Conservation (phyloP, 1,284 basidiomycete species). For the Ustilago sp. region DNA sequence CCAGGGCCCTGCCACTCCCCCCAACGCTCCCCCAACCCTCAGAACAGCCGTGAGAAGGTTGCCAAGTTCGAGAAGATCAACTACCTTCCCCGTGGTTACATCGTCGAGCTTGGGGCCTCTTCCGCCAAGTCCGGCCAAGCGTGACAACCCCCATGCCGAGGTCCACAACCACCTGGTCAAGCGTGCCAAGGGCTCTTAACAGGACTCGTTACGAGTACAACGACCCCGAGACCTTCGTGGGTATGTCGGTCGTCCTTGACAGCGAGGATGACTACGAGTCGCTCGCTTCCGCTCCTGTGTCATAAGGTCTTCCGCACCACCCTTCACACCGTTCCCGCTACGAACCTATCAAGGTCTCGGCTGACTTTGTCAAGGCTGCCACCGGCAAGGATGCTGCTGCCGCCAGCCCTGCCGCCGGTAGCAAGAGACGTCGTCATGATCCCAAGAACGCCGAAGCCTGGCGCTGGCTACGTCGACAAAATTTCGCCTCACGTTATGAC, state of each 20-base stretch:
- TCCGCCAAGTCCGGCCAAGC: conserved; percentile 25
- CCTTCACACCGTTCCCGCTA: conserved; percentile 49
- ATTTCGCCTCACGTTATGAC: conserved; percentile 60
- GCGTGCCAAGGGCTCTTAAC: conserved; percentile 42
- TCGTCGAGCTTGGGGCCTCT: conserved; percentile 46
- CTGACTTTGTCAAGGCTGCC: conserved; percentile 47
- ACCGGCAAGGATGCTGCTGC: conserved; percentile 34
- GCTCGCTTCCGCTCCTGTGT: conserved; percentile 47
- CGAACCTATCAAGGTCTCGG: conserved; percentile 38
- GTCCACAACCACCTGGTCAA: conserved; percentile 48
- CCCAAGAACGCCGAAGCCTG: conserved; percentile 35
- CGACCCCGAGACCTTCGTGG: conserved; percentile 51
- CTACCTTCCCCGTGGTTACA: conserved; percentile 47
- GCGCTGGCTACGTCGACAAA: conserved; percentile 44
- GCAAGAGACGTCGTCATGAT: conserved; percentile 42
- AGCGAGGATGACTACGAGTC: conserved; percentile 46
- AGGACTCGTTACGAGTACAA: conserved; percentile 51
- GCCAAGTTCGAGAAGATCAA: conserved; percentile 36
- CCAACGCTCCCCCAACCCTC: conserved; percentile 29
- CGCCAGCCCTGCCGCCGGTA: neutral
- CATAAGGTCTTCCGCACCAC: conserved; percentile 44
- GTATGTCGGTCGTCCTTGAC: conserved; percentile 52
- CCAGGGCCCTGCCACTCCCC: conserved; percentile 19
- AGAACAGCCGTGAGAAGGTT: conserved; percentile 32
- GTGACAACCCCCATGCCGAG: conserved; percentile 43